Conservation (phyloP, 352 stramenopile species). For the Phytophthora aleatoria region DNA sequence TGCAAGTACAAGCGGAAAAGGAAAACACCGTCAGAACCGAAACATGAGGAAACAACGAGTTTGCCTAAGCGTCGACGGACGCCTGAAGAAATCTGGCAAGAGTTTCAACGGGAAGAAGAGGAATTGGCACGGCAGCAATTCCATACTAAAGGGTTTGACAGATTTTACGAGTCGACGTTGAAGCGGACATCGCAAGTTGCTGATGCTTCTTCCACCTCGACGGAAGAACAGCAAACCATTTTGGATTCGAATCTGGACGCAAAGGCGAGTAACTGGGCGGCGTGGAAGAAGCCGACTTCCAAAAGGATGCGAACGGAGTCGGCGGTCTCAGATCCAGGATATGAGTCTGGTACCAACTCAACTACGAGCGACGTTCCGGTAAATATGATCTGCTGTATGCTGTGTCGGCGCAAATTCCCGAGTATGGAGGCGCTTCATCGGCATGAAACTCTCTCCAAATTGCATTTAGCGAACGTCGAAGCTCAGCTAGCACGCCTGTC, state of each 20-base stretch:
- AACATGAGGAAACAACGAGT: neutral
- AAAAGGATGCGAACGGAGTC: neutral
- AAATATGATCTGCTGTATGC: constrained; percentile 51
- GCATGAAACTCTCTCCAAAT: constrained; percentile 58
- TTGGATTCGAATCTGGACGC: constrained; percentile 43
- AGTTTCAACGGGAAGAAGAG: constrained; percentile 79
- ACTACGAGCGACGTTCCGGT: neutral
- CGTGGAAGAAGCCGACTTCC: constrained; percentile 36
- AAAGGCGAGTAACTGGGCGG: constrained; percentile 45
- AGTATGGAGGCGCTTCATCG: constrained; percentile 41
- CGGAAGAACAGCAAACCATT: constrained; percentile 35
- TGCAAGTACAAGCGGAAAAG: constrained; percentile 29
- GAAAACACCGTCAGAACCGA: constrained; percentile 5
- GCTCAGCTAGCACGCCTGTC: constrained; percentile 1
- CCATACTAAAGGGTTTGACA: constrained; percentile 62
- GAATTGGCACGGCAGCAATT: constrained; percentile 64
- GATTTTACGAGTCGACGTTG: constrained; percentile 40
- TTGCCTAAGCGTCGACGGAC: constrained; percentile 37
- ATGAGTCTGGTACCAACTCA: neutral
- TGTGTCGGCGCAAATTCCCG: constrained; percentile 79
- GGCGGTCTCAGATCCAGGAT: neutral
- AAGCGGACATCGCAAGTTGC: neutral
- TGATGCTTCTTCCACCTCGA: neutral
- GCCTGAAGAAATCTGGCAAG: constrained; percentile 69
- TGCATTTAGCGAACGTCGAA: constrained; percentile 57